These are phyloP conservation scores for Peronospora destructor DNA, from an alignment of 352 stramenopile species.

Conservation along the genomic window DNA sequence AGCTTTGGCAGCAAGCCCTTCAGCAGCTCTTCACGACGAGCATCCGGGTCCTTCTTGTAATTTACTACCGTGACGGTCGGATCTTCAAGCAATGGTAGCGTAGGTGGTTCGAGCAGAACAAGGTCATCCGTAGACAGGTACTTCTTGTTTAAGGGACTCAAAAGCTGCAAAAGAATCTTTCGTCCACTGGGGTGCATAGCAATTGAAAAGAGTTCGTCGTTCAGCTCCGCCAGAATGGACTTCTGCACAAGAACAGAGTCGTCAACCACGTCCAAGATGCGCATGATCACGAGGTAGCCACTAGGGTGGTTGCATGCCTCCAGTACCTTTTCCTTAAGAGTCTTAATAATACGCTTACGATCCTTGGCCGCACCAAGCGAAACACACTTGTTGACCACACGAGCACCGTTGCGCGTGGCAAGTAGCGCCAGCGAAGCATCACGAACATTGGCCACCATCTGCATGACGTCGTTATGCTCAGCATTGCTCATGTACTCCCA, in stretches of 20 bases:
- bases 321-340: slow-evolving; percentile 86
- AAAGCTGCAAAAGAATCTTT: slow-evolving; percentile 75
- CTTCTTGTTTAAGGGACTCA: slow-evolving; percentile 76
- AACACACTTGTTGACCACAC: slow-evolving; percentile 82
- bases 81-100: slow-evolving; percentile 62
- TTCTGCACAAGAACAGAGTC: slow-evolving; percentile 89
- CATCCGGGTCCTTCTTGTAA: slow-evolving; percentile 84
- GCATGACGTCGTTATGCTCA: slow-evolving; percentile 68
- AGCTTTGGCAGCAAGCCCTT: slow-evolving; percentile 75
- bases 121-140: slow-evolving; percentile 80
- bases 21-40: slow-evolving; percentile 66
- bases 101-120: slow-evolving; percentile 58
- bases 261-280: slow-evolving; percentile 85
- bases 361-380: slow-evolving; percentile 82
- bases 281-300: slow-evolving; percentile 86
- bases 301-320: slow-evolving; percentile 87
- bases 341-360: slow-evolving; percentile 88
- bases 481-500: slow-evolving; percentile 88
- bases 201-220: slow-evolving; percentile 63
- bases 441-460: slow-evolving; percentile 81
- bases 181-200: slow-evolving; percentile 65
- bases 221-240: slow-evolving; percentile 76
- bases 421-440: slow-evolving; percentile 82
- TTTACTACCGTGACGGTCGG: slow-evolving; percentile 58
- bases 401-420: slow-evolving; percentile 81